Base-by-base conservation (phyloP, 169 alveolate genomes). In the Plasmodium gallinaceum region DNA sequence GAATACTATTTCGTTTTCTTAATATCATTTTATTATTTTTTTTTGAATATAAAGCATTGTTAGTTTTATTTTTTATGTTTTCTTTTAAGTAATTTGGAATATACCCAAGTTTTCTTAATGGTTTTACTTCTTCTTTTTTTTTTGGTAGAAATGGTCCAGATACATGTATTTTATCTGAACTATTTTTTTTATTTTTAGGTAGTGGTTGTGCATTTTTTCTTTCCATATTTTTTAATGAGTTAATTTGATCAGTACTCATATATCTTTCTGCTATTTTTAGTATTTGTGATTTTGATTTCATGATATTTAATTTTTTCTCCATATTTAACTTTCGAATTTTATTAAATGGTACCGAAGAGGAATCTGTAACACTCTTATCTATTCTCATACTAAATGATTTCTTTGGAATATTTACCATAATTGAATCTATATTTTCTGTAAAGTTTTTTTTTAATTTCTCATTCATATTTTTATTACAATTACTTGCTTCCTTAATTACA, bases 181-280 rank as follows among this genome's bases (percentile, higher is more conserved):
- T 46, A 10, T 46, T 43, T 58, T 61, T 83, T 61, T 26, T 71
- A 8, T 22, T 68, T 39, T 68, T 83, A 45, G 37, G 62, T 20
- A 68, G 51, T 20, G 83, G 54, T 52, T 54, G 91, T 0, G 85
- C 52, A 24, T 76, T 61, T 46, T 69, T 24, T 37, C 66, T 64
- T 43, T 48, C 73, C 46, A 46, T 69, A 65, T 48, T 76, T 48
- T 76, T 65, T 26, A 61, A 76, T 1, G 89, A 46, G 42, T 76
- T 76, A 9, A 76, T 62, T 76, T 76, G 61, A 43, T 76, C 89
- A 9, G 51, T 64, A 58, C 70, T 64, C 89, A 76, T 64, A 54
- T 62, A 64, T 32, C n/a, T 43, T 42, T 76, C 89, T 8, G 78
- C 89, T 62, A 76, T 76, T 76, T 76, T 76, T 48, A 76, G 48